These are phyloP conservation scores for Inga oerstediana DNA, from an alignment of 306 rosid genomes.

Conservation along the genomic window DNA sequence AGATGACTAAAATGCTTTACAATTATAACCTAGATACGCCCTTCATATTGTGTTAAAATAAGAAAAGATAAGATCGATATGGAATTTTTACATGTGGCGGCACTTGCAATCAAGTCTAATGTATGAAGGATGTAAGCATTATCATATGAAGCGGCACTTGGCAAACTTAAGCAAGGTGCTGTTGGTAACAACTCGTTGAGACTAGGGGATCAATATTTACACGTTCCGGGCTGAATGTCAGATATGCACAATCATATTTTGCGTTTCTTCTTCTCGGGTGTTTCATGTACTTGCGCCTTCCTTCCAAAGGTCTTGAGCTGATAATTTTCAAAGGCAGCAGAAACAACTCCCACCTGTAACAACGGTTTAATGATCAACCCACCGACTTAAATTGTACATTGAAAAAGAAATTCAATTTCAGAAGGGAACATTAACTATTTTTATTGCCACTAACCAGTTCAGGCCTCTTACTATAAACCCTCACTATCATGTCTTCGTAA, in stretches of 20 bases:
- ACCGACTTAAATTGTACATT: constrained; percentile 4
- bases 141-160: neutral
- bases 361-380: constrained; percentile 23
- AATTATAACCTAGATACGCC: neutral
- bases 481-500: constrained; percentile 70
- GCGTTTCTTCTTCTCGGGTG: constrained; percentile 75
- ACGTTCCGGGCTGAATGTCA: neutral
- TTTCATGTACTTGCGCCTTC: constrained; percentile 71
- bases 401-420: constrained; percentile 4
- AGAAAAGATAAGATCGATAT: neutral
- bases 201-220: constrained; percentile 10
- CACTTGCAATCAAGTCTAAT: neutral
- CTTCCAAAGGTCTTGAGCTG: constrained; percentile 72
- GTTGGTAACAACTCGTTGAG: neutral
- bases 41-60: neutral
- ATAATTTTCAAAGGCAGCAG: constrained; percentile 81
- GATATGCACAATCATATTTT: constrained; percentile 1
- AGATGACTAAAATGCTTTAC: neutral
- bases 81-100: neutral
- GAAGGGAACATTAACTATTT: neutral
- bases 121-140: neutral
- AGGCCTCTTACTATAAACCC: constrained; percentile 85
- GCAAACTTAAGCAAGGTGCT: neutral
- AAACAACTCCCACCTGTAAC: constrained; percentile 72
- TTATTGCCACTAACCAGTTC: constrained; percentile 65